These are phyloP conservation scores for Ustilaginoidea virens DNA, from an alignment of 2,329 filamentous ascomycete genomes.

Conservation along the genomic window DNA sequence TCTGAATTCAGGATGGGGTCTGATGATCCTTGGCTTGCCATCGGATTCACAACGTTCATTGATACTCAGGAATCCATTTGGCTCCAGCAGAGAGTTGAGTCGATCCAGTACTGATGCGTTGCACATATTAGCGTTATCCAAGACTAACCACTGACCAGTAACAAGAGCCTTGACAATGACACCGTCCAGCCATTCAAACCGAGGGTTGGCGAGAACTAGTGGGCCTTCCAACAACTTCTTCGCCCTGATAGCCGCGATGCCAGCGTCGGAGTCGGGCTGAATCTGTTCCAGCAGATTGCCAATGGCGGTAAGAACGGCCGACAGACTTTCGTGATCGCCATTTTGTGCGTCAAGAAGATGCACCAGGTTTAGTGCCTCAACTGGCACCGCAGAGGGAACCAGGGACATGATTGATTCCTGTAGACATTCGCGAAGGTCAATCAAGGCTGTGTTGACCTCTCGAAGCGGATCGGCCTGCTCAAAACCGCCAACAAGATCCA, in stretches of 20 bases:
- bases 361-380: conserved; percentile 33
- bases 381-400: conserved; percentile 30
- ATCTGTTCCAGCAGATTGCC: conserved; percentile 24
- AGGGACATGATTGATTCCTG: conserved; percentile 32
- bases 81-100: conserved; percentile 86
- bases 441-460: conserved; percentile 43
- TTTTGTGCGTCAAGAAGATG: conserved; percentile 29
- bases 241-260: conserved; percentile 30
- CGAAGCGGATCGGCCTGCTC: conserved; percentile 81
- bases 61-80: conserved; percentile 72
- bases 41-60: conserved; percentile 82
- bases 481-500: conserved; percentile 93
- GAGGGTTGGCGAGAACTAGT: conserved; percentile 50
- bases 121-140: conserved; percentile 96
- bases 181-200: conserved; percentile 94
- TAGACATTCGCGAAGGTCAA: conserved; percentile 33
- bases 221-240: conserved; percentile 35
- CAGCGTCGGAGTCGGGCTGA: conserved; percentile 29
- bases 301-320: conserved; percentile 21
- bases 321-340: conserved; percentile 22
- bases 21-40: conserved; percentile 65
- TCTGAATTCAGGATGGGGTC: conserved; percentile 72
- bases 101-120: conserved; percentile 88
- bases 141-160: conserved; percentile 77
- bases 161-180: conserved; percentile 78